Percentiles rank a stretch among this genome's conserved stretches.
Evolutionary conservation across 108 stramenopile species (phyloP).

Genomic region (Epipyxis sp.): DNA sequence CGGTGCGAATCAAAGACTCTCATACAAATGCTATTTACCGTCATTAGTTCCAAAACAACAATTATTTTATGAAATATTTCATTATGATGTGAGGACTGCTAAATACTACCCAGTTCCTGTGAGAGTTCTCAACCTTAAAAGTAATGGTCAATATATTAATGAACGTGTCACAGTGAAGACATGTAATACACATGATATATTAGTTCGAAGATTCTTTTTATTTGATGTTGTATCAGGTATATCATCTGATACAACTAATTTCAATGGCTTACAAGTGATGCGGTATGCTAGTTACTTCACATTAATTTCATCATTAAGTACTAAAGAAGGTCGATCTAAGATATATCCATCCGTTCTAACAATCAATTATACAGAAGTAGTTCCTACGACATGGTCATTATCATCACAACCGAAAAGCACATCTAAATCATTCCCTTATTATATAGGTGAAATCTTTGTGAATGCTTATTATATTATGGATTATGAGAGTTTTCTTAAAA

Average conservation of each 20-base stretch:
- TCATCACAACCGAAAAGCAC: not conserved
- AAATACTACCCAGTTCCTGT: conserved; percentile 6
- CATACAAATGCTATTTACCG: conserved; percentile 57
- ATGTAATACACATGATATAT: conserved; percentile 52
- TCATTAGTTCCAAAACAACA: conserved; percentile 52
- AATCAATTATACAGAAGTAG: conserved; percentile 59
- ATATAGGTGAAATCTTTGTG: not conserved
- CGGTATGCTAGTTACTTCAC: conserved; percentile 61
- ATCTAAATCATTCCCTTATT: not conserved
- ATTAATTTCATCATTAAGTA: conserved; percentile 46
- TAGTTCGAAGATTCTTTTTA: conserved; percentile 69
- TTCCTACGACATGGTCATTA: not conserved
- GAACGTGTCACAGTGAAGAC: not conserved
- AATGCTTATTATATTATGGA: not conserved
- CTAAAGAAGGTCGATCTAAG: conserved; percentile 43
- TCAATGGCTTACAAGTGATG: conserved; percentile 48
- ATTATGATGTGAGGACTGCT: conserved; percentile 51
- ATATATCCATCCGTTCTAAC: conserved; percentile 63
- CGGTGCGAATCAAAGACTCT: conserved; percentile 45
- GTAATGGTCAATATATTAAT: not conserved
- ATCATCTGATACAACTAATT: conserved; percentile 2
- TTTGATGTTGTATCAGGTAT: conserved; percentile 57
- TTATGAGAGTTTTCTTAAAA: not conserved
- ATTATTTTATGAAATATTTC: conserved; percentile 66
- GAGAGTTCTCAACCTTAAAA: not conserved